Conservation (phyloP, 345 rosid genomes). For the Hibiscus mutabilis region DNA sequence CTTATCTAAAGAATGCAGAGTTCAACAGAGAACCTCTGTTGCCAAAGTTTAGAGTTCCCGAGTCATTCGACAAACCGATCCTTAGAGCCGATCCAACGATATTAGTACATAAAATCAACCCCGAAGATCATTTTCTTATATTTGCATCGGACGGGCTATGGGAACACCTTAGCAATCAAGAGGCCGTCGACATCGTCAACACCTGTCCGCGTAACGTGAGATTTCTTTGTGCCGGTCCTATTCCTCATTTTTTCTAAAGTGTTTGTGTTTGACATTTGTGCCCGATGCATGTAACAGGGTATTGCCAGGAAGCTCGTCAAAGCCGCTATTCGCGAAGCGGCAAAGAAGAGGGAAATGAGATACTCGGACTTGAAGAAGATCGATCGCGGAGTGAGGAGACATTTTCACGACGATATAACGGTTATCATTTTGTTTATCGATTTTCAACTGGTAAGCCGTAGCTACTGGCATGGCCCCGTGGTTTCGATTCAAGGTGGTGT, state of each 20-base stretch:
- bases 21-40: conserved; percentile 80
- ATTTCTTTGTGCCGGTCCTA: background rate
- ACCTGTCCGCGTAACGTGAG: conserved; percentile 70
- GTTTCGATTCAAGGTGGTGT: conserved; percentile 62
- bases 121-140: conserved; percentile 87
- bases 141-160: conserved; percentile 97
- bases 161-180: conserved; percentile 95
- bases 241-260: background rate
- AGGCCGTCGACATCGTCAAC: conserved; percentile 83
- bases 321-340: conserved; percentile 78
- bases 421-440: conserved; percentile 80
- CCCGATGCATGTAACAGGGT: conserved; percentile 37
- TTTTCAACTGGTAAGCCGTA: conserved; percentile 38
- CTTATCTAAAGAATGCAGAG: conserved; percentile 80
- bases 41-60: conserved; percentile 71
- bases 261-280: background rate
- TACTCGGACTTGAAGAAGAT: conserved; percentile 91
- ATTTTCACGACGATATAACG: conserved; percentile 91
- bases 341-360: conserved; percentile 94
- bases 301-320: conserved; percentile 69
- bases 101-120: conserved; percentile 57
- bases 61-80: conserved; percentile 68
- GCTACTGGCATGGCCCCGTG: conserved; percentile 35
- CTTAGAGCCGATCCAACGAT: conserved; percentile 84
- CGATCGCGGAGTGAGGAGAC: conserved; percentile 90